These are phyloP conservation scores for Eucalyptus tenuipes DNA, from an alignment of 345 rosid species.

Conservation along the genomic window DNA sequence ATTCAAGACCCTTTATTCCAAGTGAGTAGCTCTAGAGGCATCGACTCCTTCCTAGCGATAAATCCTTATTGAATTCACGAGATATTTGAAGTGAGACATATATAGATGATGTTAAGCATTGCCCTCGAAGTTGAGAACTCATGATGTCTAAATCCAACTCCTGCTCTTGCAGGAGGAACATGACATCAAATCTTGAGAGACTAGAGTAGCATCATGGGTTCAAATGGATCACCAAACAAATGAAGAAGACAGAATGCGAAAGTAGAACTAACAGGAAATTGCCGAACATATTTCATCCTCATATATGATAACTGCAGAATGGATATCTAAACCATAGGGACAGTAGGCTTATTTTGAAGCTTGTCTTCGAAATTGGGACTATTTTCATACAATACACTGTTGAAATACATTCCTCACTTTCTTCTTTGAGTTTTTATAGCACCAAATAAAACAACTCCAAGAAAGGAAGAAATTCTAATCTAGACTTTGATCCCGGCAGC, in stretches of 20 bases:
- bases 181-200: neutral
- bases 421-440: neutral
- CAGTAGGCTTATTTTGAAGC: neutral
- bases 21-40: neutral
- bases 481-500: conserved; percentile 24
- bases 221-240: neutral
- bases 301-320: neutral
- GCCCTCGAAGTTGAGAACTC: neutral
- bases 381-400: neutral
- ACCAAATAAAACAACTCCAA: neutral
- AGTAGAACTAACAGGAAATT: neutral
- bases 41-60: neutral
- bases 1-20: neutral
- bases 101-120: neutral
- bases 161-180: neutral
- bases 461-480: neutral
- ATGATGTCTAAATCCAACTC: neutral
- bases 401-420: neutral
- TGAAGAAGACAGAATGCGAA: neutral
- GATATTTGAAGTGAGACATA: neutral
- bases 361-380: neutral
- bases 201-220: neutral
- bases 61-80: neutral
- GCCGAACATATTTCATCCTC: neutral
- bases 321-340: neutral